phyloP scores from a whole-genome alignment of 805 yeast genomes.

The Alloascoidea africana region DNA sequence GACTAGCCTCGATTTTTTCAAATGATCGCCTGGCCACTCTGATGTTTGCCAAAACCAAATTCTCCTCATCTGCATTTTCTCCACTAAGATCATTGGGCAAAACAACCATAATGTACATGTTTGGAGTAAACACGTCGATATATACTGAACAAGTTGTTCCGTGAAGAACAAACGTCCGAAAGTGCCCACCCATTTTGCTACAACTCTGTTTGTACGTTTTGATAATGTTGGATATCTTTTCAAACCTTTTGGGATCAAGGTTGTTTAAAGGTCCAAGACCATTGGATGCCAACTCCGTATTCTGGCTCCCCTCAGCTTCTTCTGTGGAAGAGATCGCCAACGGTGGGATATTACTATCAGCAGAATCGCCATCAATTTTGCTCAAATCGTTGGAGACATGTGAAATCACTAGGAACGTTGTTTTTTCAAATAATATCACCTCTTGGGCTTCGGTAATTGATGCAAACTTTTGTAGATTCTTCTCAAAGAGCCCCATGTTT shows the following conservation, averaged over 20 bases:
- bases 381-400: slow-evolving; percentile 17
- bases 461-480: slow-evolving; percentile 59
- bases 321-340: too few relatives aligned
- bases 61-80: slow-evolving; percentile 14
- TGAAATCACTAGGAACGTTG: slow-evolving; percentile 77
- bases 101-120: slow-evolving; percentile 28
- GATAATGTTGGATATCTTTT: slow-evolving; percentile 84
- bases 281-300: too few relatives aligned
- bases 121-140: slow-evolving; percentile 24
- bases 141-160: slow-evolving; percentile 27
- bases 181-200: slow-evolving; percentile 72
- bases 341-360: too few relatives aligned
- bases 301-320: slow-evolving; percentile 3
- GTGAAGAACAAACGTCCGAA: slow-evolving; percentile 58
- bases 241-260: slow-evolving; percentile 86
- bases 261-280: slow-evolving; percentile 5
- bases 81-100: slow-evolving; percentile 16
- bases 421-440: slow-evolving; percentile 80
- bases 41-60: slow-evolving; percentile 20
- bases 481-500: slow-evolving; percentile 69
- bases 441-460: slow-evolving; percentile 72
- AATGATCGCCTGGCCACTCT: slow-evolving; percentile 20
- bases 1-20: slow-evolving; percentile 19
- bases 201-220: slow-evolving; percentile 91
- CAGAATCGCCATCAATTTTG: slow-evolving; percentile 2